phyloP scores from a whole-genome alignment of 345 rosid species.

The Hibiscus tridactylites region DNA sequence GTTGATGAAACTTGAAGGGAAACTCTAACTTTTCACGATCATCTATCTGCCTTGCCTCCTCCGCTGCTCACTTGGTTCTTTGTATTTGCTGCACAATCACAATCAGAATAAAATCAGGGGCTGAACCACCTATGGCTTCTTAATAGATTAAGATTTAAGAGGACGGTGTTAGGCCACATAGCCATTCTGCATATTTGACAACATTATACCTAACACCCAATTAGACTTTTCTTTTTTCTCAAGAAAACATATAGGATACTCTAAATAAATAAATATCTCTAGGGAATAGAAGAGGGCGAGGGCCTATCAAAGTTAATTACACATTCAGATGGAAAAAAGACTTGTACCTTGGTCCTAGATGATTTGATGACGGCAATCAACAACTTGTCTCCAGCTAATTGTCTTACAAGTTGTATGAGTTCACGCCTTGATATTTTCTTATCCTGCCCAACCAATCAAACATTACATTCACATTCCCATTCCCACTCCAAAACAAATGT shows the following conservation, averaged over 20 bases:
- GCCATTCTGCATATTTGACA: no score
- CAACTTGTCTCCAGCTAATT: conserved; percentile 60
- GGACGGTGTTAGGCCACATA: no score
- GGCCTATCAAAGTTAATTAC: no score
- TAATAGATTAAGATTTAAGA: no score
- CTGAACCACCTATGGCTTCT: not conserved
- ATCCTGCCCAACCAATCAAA: conserved; percentile 31
- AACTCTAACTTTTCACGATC: not conserved
- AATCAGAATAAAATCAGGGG: not conserved
- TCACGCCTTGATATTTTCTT: conserved; percentile 57
- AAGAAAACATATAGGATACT: no score
- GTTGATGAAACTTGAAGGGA: not conserved
- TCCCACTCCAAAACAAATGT: no score
- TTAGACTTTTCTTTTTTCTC: no score
- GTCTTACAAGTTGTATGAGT: conserved; percentile 48
- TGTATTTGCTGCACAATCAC: not conserved
- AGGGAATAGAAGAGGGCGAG: no score
- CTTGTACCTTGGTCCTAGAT: conserved; percentile 35
- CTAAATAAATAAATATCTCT: no score
- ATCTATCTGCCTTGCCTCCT: not conserved
- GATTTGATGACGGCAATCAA: conserved; percentile 60
- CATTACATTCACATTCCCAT: not conserved
- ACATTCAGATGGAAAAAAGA: no score
- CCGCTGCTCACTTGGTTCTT: not conserved
- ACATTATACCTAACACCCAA: no score